Evolutionary conservation across 106 monocot species (phyloP).

Genomic region (Dioscorea zingiberensis): DNA sequence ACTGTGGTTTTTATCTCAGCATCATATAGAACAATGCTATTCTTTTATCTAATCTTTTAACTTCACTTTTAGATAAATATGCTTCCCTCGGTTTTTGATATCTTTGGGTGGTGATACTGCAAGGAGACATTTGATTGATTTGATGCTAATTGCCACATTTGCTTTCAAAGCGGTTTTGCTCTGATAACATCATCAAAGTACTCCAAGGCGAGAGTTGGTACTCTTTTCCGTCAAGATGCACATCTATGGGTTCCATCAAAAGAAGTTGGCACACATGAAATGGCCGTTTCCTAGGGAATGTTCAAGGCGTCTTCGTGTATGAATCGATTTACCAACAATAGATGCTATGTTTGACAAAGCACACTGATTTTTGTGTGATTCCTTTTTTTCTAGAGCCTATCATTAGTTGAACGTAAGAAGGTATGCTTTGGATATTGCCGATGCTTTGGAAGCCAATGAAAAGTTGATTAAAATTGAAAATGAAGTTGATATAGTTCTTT

Average conservation of each 20-base stretch:
- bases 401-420: slow-evolving; percentile 70
- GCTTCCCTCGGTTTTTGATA: no score
- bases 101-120: no score
- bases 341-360: background rate
- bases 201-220: slow-evolving; percentile 79
- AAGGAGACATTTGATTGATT: no score
- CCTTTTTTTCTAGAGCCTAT: slow-evolving; percentile 34
- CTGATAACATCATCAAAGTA: slow-evolving; percentile 70
- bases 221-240: slow-evolving; percentile 85
- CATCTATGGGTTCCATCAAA: slow-evolving; percentile 44
- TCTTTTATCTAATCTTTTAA: no score
- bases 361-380: background rate
- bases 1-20: no score
- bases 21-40: no score
- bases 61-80: no score
- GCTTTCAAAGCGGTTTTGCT: no score
- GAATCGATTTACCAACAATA: no score
- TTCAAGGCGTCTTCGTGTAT: slow-evolving; percentile 88
- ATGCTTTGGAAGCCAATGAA: slow-evolving; percentile 84
- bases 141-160: no score
- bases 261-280: slow-evolving; percentile 63
- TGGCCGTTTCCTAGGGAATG: slow-evolving; percentile 96
- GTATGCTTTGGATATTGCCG: slow-evolving; percentile 82
- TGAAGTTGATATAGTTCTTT: slow-evolving; percentile 72
- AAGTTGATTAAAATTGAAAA: slow-evolving; percentile 66